Evolutionary conservation across 371 early-diverging fungal genomes (phyloP), one percentile per base, ranked within the genome.

Genomic region (Rhizopus sp.): DNA sequence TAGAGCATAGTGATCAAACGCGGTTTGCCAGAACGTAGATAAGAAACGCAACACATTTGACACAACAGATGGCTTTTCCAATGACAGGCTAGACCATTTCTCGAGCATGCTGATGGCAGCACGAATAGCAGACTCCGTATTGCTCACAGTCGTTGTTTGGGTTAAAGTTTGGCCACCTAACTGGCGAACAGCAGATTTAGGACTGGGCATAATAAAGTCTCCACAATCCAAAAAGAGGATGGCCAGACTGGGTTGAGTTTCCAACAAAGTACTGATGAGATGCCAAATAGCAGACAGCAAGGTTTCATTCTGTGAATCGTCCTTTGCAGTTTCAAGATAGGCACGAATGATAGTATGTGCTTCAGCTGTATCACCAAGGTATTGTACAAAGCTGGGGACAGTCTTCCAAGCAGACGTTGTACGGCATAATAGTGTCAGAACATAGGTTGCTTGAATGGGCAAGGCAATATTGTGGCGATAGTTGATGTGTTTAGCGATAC

Each of bases 171-270:
- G 65, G 10, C 87, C 86, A 4, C 70, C 71, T 2, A 71, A 73
- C 39, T 77, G 74, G 46, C 84, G 82, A 44, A 63, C 63, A 6
- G 78, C 72, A 6, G 79, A 73, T 44, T 78, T 78, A 5, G 79
- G 79, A 46, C 79, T 78, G 4, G 79, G 79, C 76, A 78, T 68
- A 41, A 78, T 70, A 6, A 65, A 66, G 51, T 78, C 79, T n/a
- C 74, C 72, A 53, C 79, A 78, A 45, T 78, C 79, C 37, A 78
- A 57, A 47, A 78, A 78, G 35, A 78, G 53, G 12, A 78, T 60
- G 30, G 74, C 73, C 4, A 78, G 55, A 12, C 75, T 73, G 15
- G 79, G 79, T 30, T 78, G 79, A 0, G 73, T 71, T 41, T 73
- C 72, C 55, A 78, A 39, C 39, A 78, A 47, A 0, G 59, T 55